phyloP scores from a whole-genome alignment of 2,329 filamentous ascomycete genomes.

The Scytalidium lignicola region DNA sequence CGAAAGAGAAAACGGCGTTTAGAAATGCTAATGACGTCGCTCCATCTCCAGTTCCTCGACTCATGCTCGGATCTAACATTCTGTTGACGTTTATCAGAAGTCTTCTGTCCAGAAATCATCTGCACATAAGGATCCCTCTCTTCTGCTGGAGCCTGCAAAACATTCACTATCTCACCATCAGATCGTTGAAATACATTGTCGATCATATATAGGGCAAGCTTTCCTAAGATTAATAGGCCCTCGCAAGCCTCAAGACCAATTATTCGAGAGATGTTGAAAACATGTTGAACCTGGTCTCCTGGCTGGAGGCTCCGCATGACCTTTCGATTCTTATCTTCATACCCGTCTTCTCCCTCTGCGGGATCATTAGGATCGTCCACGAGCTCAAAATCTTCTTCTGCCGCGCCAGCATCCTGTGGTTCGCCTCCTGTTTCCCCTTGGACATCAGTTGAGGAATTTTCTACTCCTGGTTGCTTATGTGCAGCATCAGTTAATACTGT shows the following conservation, averaged over 20 bases:
- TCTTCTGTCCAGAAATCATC: slow-evolving; percentile 73
- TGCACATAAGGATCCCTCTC: slow-evolving; percentile 94
- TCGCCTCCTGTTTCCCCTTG: slow-evolving; percentile 9
- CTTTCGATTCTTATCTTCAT: slow-evolving; percentile 97
- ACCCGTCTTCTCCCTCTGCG: slow-evolving; percentile 68
- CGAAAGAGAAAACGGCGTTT: slow-evolving; percentile 93
- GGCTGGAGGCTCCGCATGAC: slow-evolving; percentile 91
- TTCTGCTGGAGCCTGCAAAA: slow-evolving; percentile 86
- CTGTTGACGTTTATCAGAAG: slow-evolving; percentile 55
- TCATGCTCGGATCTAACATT: slow-evolving; percentile 64
- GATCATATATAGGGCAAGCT: slow-evolving; percentile 87
- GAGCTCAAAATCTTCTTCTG: slow-evolving; percentile 91
- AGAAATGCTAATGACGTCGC: slow-evolving; percentile 89
- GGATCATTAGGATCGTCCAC: slow-evolving; percentile 86
- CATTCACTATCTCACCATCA: slow-evolving; percentile 94
- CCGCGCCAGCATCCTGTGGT: slow-evolving; percentile 18
- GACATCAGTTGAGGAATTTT: slow-evolving; percentile 3
- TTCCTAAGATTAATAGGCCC: slow-evolving; percentile 87
- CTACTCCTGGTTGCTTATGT: neutral
- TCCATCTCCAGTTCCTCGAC: slow-evolving; percentile 88
- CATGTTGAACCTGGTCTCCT: slow-evolving; percentile 86
- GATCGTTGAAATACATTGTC: slow-evolving; percentile 94
- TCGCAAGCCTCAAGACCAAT: slow-evolving; percentile 91
- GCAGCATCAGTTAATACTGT: neutral
- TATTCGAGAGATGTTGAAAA: slow-evolving; percentile 93